Percentiles rank a stretch among this genome's conserved stretches.
These are phyloP conservation scores for Solanum neorickii DNA, from an alignment of 257 asterid genomes.

Conservation along the genomic window DNA sequence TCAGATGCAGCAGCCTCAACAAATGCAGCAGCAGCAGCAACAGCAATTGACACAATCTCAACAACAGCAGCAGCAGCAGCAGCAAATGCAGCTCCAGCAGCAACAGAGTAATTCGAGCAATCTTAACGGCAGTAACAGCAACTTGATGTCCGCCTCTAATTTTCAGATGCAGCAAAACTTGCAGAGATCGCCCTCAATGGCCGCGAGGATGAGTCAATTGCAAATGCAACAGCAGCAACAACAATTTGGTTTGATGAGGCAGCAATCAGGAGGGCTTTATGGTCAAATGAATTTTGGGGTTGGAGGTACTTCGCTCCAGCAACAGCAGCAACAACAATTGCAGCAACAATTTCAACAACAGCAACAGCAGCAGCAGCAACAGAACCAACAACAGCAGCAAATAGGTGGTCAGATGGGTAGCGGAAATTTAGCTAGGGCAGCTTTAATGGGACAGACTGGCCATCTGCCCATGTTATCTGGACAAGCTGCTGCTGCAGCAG, in stretches of 20 bases:
- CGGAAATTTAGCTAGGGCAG: slow-evolving; percentile 55
- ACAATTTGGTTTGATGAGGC: slow-evolving; percentile 14
- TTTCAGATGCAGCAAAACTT: neutral
- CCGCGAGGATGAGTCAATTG: slow-evolving; percentile 58
- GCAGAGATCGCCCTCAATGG: slow-evolving; percentile 60
- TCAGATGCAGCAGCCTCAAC: slow-evolving; percentile 20
- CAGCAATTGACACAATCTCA: slow-evolving; percentile 16
- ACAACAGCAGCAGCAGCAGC: slow-evolving; percentile 20
- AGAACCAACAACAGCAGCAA: slow-evolving; percentile 28
- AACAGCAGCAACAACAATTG: slow-evolving; percentile 20
- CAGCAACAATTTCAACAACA: slow-evolving; percentile 26
- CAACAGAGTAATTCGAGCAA: slow-evolving; percentile 13
- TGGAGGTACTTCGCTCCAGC: slow-evolving; percentile 29
- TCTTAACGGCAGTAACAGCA: slow-evolving; percentile 14
- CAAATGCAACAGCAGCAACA: slow-evolving; percentile 47
- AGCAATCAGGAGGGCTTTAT: slow-evolving; percentile 39
- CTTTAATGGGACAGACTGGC: slow-evolving; percentile 70
- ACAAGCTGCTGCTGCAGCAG: slow-evolving; percentile 41
- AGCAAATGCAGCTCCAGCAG: slow-evolving; percentile 37
- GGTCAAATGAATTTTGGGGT: slow-evolving; percentile 74
- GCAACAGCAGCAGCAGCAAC: slow-evolving; percentile 22
- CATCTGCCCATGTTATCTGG: slow-evolving; percentile 71
- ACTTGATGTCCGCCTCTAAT: slow-evolving; percentile 27
- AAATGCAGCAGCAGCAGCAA: slow-evolving; percentile 5
- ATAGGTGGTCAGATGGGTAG: slow-evolving; percentile 35